Conservation (phyloP, 371 early-diverging fungal species). For the Thermomucor indicae-seudaticae region DNA sequence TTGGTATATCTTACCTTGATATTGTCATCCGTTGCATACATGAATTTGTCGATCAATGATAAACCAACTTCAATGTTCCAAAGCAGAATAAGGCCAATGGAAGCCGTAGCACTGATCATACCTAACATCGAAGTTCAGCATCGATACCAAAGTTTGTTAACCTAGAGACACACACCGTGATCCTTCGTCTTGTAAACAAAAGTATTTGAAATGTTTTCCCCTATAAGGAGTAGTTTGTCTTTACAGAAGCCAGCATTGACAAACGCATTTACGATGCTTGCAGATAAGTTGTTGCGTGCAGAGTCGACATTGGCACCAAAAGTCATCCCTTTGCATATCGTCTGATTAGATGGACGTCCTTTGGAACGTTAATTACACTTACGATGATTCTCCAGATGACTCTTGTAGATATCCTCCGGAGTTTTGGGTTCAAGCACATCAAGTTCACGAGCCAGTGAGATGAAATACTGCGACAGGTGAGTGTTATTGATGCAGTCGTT, state of each 20-base stretch:
- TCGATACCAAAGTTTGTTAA: not conserved
- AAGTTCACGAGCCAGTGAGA: slow-evolving; percentile 86
- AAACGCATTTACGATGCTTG: slow-evolving; percentile 97
- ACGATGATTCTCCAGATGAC: slow-evolving; percentile 87
- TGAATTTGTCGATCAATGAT: slow-evolving; percentile 89
- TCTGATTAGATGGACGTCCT: not conserved
- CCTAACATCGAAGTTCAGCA: slow-evolving; percentile 16
- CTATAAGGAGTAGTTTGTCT: slow-evolving; percentile 86
- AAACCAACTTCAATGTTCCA: slow-evolving; percentile 95
- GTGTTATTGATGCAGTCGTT: slow-evolving; percentile 86
- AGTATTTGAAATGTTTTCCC: slow-evolving; percentile 66
- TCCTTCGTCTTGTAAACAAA: slow-evolving; percentile 99
- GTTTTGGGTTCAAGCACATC: slow-evolving; percentile 94
- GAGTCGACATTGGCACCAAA: slow-evolving; percentile 79
- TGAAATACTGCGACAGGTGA: slow-evolving; percentile 80
- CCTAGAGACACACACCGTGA: slow-evolving; percentile 45
- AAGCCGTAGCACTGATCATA: slow-evolving; percentile 94
- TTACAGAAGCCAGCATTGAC: slow-evolving; percentile 95
- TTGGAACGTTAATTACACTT: slow-evolving; percentile 12
- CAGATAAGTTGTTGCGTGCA: slow-evolving; percentile 92
- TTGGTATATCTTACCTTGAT: slow-evolving; percentile 60
- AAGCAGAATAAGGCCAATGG: slow-evolving; percentile 85
- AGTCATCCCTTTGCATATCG: slow-evolving; percentile 38
- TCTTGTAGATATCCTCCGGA: slow-evolving; percentile 98
- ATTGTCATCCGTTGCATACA: slow-evolving; percentile 83